Percentiles rank a stretch among this genome's conserved stretches.
Conservation (phyloP, 2,329 filamentous ascomycete species). For the Elsinoe batatas region DNA sequence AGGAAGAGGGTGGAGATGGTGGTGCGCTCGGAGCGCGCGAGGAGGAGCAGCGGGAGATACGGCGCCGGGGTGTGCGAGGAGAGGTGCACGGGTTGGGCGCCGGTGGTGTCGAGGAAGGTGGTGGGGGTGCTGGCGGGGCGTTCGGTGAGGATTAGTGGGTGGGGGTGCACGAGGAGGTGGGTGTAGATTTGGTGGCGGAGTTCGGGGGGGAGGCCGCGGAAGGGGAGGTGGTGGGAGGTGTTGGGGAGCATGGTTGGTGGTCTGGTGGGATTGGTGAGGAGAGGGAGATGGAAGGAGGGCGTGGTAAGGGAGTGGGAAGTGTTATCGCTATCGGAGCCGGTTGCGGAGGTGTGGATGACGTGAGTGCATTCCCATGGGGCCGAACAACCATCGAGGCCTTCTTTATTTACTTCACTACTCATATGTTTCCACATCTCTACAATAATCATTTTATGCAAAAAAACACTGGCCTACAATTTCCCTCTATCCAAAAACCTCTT, state of each 20-base stretch:
- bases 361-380: too few species aligned
- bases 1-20: conserved; percentile 4
- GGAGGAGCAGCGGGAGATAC: conserved; percentile 1
- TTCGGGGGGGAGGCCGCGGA: conserved; percentile 47
- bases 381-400: too few species aligned
- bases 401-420: not conserved
- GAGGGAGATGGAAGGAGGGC: not conserved
- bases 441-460: too few species aligned
- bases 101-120: not conserved
- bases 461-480: not conserved
- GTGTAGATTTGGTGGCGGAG: conserved; percentile 50
- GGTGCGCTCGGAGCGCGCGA: not conserved
- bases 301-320: not conserved
- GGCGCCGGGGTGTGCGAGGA: not conserved
- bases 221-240: conserved; percentile 13
- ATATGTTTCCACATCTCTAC: not conserved
- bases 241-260: conserved; percentile 1
- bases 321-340: not conserved
- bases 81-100: conserved; percentile 5
- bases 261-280: not conserved
- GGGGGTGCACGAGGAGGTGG: conserved; percentile 26
- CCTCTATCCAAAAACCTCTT: conserved; percentile 13
- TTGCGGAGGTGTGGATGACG: not conserved
- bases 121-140: conserved; percentile 1
- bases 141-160: conserved; percentile 7